phyloP scores from a whole-genome alignment of 2,329 filamentous ascomycete genomes.

The Beauveria sp. region DNA sequence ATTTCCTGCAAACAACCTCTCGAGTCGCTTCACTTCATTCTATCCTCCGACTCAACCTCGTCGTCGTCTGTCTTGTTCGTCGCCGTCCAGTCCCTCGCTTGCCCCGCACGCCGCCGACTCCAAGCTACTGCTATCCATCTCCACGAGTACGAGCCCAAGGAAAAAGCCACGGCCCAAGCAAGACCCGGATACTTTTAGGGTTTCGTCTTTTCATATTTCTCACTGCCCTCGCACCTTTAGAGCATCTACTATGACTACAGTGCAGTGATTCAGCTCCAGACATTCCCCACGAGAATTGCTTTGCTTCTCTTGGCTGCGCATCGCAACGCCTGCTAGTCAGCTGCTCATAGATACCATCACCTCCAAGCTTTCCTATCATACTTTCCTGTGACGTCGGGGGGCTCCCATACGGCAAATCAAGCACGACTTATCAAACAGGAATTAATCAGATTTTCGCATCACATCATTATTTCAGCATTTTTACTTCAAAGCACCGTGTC shows the following conservation, averaged over 20 bases:
- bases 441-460: background rate
- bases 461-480: background rate
- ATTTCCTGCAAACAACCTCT: background rate
- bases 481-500: background rate
- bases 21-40: background rate
- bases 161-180: background rate
- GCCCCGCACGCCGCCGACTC: constrained; percentile 2
- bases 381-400: background rate
- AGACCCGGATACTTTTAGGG: background rate
- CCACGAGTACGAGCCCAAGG: background rate
- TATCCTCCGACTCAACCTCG: background rate
- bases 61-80: background rate
- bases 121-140: background rate
- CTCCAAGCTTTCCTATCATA: background rate
- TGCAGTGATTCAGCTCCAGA: background rate
- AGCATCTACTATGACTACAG: background rate
- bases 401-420: background rate
- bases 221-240: no score
- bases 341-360: background rate
- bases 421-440: background rate
- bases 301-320: background rate
- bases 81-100: background rate
- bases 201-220: no score
- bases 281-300: background rate
- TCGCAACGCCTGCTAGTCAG: background rate